phyloP scores from a whole-genome alignment of 306 rosid species.

The Macrotyloma uniflorum region DNA sequence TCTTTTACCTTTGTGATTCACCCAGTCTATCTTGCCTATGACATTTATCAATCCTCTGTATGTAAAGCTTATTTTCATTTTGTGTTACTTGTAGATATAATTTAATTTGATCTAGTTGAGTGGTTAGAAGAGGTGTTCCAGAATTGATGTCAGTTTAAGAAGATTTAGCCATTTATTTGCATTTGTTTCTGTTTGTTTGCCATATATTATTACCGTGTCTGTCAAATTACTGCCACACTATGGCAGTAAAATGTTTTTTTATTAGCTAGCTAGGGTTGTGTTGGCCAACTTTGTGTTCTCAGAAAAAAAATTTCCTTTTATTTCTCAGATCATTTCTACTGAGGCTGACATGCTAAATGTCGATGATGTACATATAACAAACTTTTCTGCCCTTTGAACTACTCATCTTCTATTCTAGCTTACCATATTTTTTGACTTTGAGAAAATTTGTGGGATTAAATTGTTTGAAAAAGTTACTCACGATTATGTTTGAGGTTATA shows the following conservation, averaged over 20 bases:
- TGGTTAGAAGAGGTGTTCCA: not conserved
- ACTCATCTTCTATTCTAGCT: slow-evolving; percentile 1
- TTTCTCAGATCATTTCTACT: not conserved
- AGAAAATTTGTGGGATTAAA: slow-evolving; percentile 9
- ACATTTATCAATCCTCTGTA: slow-evolving; percentile 10
- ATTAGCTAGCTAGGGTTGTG: not conserved
- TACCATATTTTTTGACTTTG: slow-evolving; percentile 4
- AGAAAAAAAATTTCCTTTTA: not conserved
- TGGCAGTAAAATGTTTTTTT: not conserved
- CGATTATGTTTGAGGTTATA: not conserved
- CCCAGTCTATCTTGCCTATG: not conserved
- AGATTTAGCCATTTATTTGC: slow-evolving; percentile 19
- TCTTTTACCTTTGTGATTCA: not conserved
- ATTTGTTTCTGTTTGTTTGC: slow-evolving; percentile 15
- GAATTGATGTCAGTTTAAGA: slow-evolving; percentile 2
- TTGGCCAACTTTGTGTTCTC: not conserved
- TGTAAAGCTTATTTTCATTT: not conserved
- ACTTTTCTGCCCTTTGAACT: slow-evolving; percentile 19
- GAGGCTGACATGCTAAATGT: not conserved
- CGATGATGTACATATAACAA: not conserved
- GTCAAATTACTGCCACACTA: slow-evolving; percentile 21
- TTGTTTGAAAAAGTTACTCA: slow-evolving; percentile 15
- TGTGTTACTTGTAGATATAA: not conserved
- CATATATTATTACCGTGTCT: not conserved
- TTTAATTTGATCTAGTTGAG: not conserved